Evolutionary conservation across 1,284 basidiomycete genomes (phyloP).

Genomic region (Puccinia novopanici): DNA sequence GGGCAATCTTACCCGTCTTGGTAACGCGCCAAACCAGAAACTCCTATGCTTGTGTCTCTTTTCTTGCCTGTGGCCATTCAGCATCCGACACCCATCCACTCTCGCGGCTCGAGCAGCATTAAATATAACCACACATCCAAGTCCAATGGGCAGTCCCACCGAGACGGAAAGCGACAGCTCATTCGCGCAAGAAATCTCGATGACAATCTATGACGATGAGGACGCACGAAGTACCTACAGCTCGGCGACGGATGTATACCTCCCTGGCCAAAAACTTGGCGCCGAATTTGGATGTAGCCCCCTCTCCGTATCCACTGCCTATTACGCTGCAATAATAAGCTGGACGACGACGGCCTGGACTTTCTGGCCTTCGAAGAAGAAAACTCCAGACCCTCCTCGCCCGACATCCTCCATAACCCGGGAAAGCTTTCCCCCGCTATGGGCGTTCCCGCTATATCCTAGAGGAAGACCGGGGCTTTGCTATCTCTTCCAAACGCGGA

Average conservation of each 20-base stretch:
- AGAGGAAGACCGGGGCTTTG: constrained; percentile 12
- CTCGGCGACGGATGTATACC: neutral
- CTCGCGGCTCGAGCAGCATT: neutral
- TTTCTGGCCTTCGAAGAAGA: neutral
- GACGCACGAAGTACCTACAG: neutral
- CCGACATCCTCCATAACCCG: constrained; percentile 16
- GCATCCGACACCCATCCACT: neutral
- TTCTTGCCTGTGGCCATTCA: neutral
- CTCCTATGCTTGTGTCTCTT: neutral
- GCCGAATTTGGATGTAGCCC: neutral
- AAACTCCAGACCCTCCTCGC: constrained; percentile 12
- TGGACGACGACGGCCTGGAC: constrained; percentile 20
- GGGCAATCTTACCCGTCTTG: neutral
- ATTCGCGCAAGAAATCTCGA: neutral
- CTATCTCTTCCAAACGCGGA: constrained; percentile 21
- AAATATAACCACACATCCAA: neutral
- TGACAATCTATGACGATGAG: neutral
- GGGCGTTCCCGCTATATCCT: constrained; percentile 32
- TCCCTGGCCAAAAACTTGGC: neutral
- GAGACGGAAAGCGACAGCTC: neutral
- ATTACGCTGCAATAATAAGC: neutral
- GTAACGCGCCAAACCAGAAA: neutral
- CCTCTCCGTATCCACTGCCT: neutral
- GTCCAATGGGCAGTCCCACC: neutral
- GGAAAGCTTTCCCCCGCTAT: neutral